Conservation (phyloP, 148 eudicot genomes). For the Cornus suecica region DNA sequence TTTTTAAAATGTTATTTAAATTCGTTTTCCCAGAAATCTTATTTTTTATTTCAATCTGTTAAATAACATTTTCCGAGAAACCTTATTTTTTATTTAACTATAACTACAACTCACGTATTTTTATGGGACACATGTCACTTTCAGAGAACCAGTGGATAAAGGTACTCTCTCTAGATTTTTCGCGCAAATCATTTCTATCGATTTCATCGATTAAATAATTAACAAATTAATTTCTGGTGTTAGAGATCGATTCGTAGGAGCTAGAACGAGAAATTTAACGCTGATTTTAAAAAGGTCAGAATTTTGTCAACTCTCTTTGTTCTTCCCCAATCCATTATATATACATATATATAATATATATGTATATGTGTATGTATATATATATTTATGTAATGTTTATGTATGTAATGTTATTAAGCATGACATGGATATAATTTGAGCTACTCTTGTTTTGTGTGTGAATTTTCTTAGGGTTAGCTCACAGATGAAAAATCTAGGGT, state of each 20-base stretch:
- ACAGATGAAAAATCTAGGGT: neutral
- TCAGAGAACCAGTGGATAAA: neutral
- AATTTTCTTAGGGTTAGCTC: neutral
- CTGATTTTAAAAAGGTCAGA: neutral
- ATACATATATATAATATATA: too few species aligned
- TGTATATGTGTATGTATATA: neutral
- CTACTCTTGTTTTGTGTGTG: neutral
- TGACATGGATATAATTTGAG: too few species aligned
- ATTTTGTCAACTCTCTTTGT: neutral
- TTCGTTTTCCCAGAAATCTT: too few species aligned
- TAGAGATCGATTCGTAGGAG: slow-evolving; percentile 13
- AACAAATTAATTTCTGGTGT: neutral
- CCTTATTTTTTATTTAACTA: too few species aligned
- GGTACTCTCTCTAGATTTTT: neutral
- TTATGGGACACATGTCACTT: too few species aligned
- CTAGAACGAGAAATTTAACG: neutral
- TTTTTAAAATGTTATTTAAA: too few species aligned
- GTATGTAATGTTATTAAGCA: too few species aligned
- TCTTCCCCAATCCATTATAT: neutral
- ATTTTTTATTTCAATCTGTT: too few species aligned
- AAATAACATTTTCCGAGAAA: too few species aligned
- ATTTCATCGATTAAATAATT: neutral
- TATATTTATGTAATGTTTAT: too few species aligned
- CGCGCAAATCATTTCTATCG: slow-evolving; percentile 1
- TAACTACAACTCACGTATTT: too few species aligned